A percentile compares a stretch with the other conserved stretches of the same genome.
Evolutionary conservation across 352 stramenopile species (phyloP).

Genomic region (Albugo laibachii): DNA sequence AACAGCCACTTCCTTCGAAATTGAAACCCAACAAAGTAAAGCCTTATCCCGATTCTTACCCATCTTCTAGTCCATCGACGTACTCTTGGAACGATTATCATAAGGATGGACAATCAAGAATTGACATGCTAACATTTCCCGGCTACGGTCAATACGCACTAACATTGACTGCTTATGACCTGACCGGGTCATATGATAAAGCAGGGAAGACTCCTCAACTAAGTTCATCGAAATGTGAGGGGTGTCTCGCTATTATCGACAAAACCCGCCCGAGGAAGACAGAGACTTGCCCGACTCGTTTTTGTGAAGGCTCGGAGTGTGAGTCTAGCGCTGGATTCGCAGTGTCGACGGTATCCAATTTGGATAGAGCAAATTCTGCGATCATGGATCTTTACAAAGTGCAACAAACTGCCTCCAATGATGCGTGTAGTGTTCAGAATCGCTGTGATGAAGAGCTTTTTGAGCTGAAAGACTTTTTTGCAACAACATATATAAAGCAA

Average conservation of each 20-base stretch:
- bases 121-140: conserved; percentile 21
- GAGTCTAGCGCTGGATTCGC: neutral
- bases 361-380: conserved; percentile 10
- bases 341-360: conserved; percentile 14
- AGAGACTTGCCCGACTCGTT: conserved; percentile 15
- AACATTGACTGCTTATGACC: conserved; percentile 27
- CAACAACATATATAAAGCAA: neutral
- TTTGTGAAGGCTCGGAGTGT: conserved; percentile 9
- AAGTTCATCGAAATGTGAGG: conserved; percentile 14
- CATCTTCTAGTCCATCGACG: neutral
- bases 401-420: conserved; percentile 19
- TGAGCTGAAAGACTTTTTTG: conserved; percentile 14
- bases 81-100: conserved; percentile 42
- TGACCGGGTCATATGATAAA: conserved; percentile 7
- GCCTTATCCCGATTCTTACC: no score
- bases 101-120: conserved; percentile 10
- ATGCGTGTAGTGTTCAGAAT: conserved; percentile 20
- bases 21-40: neutral
- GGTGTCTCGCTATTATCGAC: conserved; percentile 35
- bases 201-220: neutral
- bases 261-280: conserved; percentile 21
- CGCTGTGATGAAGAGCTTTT: conserved; percentile 28
- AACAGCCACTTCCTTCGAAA: no score
- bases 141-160: conserved; percentile 35
- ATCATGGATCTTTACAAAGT: conserved; percentile 21